phyloP scores from a whole-genome alignment of 2,329 filamentous ascomycete genomes.

The Sporothrix sp. region DNA sequence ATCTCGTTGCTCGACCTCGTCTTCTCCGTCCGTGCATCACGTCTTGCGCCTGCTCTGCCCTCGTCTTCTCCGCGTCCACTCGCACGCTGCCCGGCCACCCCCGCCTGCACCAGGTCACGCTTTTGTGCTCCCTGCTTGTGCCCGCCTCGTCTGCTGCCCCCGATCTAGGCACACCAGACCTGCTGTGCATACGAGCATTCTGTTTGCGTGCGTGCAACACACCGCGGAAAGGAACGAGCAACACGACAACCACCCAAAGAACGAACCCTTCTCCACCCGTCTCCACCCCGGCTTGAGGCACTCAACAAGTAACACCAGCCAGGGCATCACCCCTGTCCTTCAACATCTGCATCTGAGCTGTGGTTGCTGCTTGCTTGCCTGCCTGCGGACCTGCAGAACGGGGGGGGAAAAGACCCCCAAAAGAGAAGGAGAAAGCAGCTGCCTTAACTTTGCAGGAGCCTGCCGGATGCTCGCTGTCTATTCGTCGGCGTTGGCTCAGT shows the following conservation, averaged over 20 bases:
- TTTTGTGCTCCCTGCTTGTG: slow-evolving; percentile 3
- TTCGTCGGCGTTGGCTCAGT: slow-evolving; percentile 9
- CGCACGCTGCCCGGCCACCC: neutral
- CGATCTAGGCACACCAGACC: slow-evolving; percentile 2
- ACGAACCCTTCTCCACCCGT: slow-evolving; percentile 6
- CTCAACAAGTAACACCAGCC: neutral
- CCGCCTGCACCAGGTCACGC: neutral
- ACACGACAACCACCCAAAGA: slow-evolving; percentile 6
- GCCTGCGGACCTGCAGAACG: slow-evolving; percentile 3
- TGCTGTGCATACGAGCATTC: neutral
- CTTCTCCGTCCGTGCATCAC: neutral
- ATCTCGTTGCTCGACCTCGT: neutral
- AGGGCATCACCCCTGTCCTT: neutral
- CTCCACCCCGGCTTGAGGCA: slow-evolving; percentile 11
- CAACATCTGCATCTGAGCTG: slow-evolving; percentile 2
- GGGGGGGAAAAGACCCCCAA: neutral
- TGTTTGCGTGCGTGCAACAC: neutral
- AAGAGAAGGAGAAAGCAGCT: neutral
- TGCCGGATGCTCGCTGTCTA: slow-evolving; percentile 18
- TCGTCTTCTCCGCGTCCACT: no score
- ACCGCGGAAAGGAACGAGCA: neutral
- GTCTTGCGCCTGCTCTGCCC: no score
- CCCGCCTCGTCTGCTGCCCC: neutral
- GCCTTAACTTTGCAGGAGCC: slow-evolving; percentile 7
- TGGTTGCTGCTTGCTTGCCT: neutral